Evolutionary conservation across 768 basidiomycete species (phyloP).

Genomic region (Leccinum pellstonianum): DNA sequence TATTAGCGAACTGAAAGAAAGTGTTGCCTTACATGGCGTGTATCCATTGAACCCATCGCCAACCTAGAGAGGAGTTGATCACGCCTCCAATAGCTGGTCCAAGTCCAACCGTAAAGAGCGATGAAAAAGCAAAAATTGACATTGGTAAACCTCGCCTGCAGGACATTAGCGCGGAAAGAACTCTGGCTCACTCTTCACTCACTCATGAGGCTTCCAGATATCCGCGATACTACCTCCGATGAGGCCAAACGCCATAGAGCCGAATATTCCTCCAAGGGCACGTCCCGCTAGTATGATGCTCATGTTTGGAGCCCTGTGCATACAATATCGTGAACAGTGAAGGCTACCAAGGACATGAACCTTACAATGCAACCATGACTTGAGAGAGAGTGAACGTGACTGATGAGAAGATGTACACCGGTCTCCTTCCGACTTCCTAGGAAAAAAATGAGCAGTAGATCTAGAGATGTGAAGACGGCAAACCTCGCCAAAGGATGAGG

Average conservation of each 20-base stretch:
- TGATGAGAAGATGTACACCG: constrained; percentile 54
- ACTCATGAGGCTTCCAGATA: constrained; percentile 66
- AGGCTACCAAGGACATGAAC: not conserved
- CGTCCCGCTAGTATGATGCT: constrained; percentile 57
- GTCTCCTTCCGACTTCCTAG: constrained; percentile 64
- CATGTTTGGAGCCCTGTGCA: constrained; percentile 41
- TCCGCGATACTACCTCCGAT: constrained; percentile 70
- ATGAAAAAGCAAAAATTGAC: constrained; percentile 62
- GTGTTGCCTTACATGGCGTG: constrained; percentile 49
- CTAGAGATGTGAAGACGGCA: not conserved
- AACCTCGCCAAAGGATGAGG: constrained; percentile 64
- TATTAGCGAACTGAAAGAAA: not conserved
- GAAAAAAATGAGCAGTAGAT: not conserved
- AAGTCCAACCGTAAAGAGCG: constrained; percentile 57
- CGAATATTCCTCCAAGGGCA: constrained; percentile 60
- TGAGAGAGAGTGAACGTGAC: constrained; percentile 52
- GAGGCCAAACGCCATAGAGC: constrained; percentile 62
- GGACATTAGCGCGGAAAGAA: not conserved
- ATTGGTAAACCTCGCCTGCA: constrained; percentile 72
- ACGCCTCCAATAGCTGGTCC: constrained; percentile 65
- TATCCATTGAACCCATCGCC: constrained; percentile 86
- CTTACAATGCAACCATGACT: constrained; percentile 37
- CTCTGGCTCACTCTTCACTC: constrained; percentile 16
- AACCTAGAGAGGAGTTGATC: constrained; percentile 59
- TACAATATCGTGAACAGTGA: not conserved